These are phyloP conservation scores for Saturnispora silvae DNA, from an alignment of 805 yeast genomes.

Conservation along the genomic window DNA sequence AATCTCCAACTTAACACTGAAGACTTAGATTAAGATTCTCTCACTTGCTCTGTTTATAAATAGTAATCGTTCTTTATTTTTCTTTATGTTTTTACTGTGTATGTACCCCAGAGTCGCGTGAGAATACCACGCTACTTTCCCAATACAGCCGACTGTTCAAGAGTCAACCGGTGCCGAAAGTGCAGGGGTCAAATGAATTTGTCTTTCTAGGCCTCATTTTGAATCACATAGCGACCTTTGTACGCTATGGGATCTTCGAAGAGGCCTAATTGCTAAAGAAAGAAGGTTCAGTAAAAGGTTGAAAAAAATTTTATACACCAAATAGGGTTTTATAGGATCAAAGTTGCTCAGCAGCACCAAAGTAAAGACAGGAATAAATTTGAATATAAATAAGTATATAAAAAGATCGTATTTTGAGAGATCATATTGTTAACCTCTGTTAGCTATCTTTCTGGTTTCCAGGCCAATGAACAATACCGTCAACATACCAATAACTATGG, in stretches of 20 bases:
- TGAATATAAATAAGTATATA: neutral
- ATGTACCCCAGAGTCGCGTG: neutral
- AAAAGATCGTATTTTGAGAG: too few relatives aligned
- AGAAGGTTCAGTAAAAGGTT: neutral
- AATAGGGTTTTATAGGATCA: neutral
- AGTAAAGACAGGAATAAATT: neutral
- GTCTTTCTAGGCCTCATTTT: slow-evolving; percentile 38
- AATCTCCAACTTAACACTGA: slow-evolving; percentile 9
- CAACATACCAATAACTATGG: slow-evolving; percentile 33
- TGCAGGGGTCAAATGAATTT: slow-evolving; percentile 6
- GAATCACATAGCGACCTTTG: slow-evolving; percentile 34
- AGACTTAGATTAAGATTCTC: slow-evolving; percentile 10
- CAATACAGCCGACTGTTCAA: too few relatives aligned
- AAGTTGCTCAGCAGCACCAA: too few relatives aligned
- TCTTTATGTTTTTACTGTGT: too few relatives aligned
- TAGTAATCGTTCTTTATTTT: too few relatives aligned
- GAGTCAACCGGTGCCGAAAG: too few relatives aligned
- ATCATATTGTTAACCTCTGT: neutral
- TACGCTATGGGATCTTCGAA: slow-evolving; percentile 38
- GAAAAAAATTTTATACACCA: slow-evolving; percentile 1
- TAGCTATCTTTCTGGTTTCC: slow-evolving; percentile 19
- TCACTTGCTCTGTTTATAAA: too few relatives aligned
- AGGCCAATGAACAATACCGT: slow-evolving; percentile 31
- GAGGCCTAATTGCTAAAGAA: slow-evolving; percentile 25
- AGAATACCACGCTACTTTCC: too few relatives aligned